These are phyloP conservation scores for Maudiozyma humilis DNA, from an alignment of 1,139 yeast genomes.

Conservation along the genomic window DNA sequence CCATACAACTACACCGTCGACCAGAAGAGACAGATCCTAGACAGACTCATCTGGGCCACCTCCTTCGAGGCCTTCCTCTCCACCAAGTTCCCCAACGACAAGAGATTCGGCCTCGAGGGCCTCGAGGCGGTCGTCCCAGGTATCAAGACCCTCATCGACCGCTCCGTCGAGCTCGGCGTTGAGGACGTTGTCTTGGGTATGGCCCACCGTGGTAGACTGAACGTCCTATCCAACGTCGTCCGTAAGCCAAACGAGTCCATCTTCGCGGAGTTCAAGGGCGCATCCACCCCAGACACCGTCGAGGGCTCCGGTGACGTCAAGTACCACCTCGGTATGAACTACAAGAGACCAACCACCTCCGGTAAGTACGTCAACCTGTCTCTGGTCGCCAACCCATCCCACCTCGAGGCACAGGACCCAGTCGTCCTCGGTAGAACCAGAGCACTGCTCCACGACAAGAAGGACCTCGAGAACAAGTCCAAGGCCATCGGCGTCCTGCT, in stretches of 20 bases:
- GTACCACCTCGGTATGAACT: constrained; percentile 98
- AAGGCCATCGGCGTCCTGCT: constrained; percentile 88
- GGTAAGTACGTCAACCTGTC: constrained; percentile 95
- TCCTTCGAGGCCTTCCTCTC: constrained; percentile 88
- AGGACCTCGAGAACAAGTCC: constrained; percentile 70
- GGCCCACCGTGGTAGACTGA: constrained; percentile 99
- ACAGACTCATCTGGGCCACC: constrained; percentile 93
- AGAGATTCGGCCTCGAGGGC: constrained; percentile 98
- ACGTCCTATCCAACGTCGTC: constrained; percentile 94
- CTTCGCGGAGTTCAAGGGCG: constrained; percentile 91
- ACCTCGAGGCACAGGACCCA: constrained; percentile 97
- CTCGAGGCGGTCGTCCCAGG: constrained; percentile 96
- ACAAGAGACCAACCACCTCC: constrained; percentile 96
- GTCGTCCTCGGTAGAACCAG: constrained; percentile 97
- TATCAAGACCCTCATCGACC: constrained; percentile 90
- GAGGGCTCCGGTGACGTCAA: constrained; percentile 99
- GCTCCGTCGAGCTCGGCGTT: constrained; percentile 85
- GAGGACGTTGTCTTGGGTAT: constrained; percentile 97
- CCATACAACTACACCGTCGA: constrained; percentile 81
- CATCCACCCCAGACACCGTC: constrained; percentile 63
- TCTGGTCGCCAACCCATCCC: constrained; percentile 96
- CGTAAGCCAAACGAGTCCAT: constrained; percentile 98
- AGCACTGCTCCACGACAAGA: constrained; percentile 88
- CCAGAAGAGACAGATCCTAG: constrained; percentile 92
- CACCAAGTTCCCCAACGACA: constrained; percentile 95